Evolutionary conservation across 495 filamentous ascomycete species (phyloP), one percentile per base, ranked within the genome.

Genomic region (Trichocladium uniseriatum): DNA sequence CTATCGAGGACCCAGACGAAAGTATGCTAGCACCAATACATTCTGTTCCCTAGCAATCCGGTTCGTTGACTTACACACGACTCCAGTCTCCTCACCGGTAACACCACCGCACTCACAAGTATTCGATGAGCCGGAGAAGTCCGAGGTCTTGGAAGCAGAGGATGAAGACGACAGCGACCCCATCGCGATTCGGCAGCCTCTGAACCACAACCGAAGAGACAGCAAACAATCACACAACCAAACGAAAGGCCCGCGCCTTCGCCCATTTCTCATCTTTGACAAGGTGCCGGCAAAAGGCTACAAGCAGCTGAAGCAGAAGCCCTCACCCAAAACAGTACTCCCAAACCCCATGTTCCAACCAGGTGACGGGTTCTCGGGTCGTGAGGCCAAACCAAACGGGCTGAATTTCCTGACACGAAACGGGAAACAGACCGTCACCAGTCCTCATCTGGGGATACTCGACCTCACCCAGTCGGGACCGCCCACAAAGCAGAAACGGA

Each of bases 341-440:
- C n/a, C 18, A 7, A 6, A 13, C 5, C n/a, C 32, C 15, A 48
- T 29, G 11, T 40, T 43, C 44, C 38, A 22, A 13, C 34, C 47
- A 10, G 59, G 56, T 10, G 59, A 62, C 8, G 59, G 59, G 3
- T 62, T 62, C 38, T 59, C 59, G 7, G 54, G 50, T 9, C 40
- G 45, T 1, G 59, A 62, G 31, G 53, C 53, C 10, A 62, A 41
- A 38, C 56, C 52, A 22, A 51, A 49, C 31, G 56, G 59, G 1
- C 21, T 51, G 20, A 35, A 43, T 14, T 24, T 51, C 13, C 21
- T 56, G 24, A 51, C 40, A 9, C n/a, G 41, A 2, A 52, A 31
- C 32, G 49, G 41, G 10, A 57, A 45, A 34, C 46, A n/a, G 7
- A 21, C 27, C 7, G 35, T n/a, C n/a, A 18, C 34, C 20, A 22